Base-by-base conservation (phyloP, 192 early-diverging fungal species). In the Funneliformis mosseae region DNA sequence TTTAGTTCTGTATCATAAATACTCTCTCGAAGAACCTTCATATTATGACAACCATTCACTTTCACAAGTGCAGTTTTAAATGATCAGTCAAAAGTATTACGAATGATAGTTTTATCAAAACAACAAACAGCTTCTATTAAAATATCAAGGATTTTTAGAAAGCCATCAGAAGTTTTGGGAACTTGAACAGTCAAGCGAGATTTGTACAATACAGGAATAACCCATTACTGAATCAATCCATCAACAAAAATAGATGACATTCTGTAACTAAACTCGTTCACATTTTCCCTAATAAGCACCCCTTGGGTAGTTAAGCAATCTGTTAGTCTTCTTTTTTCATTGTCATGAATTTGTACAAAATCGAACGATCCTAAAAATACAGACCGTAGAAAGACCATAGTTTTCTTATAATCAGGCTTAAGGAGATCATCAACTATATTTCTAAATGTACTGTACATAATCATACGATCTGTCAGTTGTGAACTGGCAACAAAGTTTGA, bases 1-100 rank as follows among this genome's bases (percentile, higher is more conserved):
- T 55, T 73, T 59, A 83, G 38, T 62, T 83, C 82, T 7, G 77
- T 33, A 63, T 83, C 74, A 23, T 83, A 83, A 6, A 80, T 73
- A 61, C 82, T 80, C 39, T 80, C 82, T 75, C 78, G 33, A 80
- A 78, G 82, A 61, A 83, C 82, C n/a, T n/a, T n/a, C n/a, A n/a
- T n/a, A n/a, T n/a, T n/a, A 59, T 28, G 38, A n/a, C 25, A 11
- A 61, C 23, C 39, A 16, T 82, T 77, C 14, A 68, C 80, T 33
- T 67, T 43, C 18, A 55, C 42, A 74, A 25, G 45, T 76, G 74
- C 80, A 25, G 27, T 59, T 74, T 83, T 83, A n/a, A n/a, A n/a
- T n/a, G n/a, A n/a, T n/a, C n/a, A n/a, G 60, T 39, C 0, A 9
- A 14, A 28, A 8, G 82, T 73, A 46, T 21, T 11, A 60, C 4